A percentile compares a stretch with the other conserved stretches of the same genome.
phyloP scores from a whole-genome alignment of 768 basidiomycete species.

The Leccinum imitatum region DNA sequence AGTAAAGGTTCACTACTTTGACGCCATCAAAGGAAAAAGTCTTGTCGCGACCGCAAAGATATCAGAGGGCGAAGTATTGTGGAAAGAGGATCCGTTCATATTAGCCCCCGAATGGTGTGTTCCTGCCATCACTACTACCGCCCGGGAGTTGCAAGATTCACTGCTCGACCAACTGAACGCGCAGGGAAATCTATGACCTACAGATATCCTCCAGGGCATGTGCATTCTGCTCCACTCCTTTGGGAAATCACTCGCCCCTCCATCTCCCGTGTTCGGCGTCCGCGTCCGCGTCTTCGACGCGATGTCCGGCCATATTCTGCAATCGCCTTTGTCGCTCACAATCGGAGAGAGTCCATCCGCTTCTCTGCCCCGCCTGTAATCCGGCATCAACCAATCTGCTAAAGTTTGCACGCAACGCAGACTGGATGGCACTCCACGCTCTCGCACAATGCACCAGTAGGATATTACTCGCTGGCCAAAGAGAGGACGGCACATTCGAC shows the following conservation, averaged over 20 bases:
- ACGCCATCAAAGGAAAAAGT: conserved; percentile 76
- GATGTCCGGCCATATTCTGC: conserved; percentile 73
- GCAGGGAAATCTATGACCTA: conserved; percentile 76
- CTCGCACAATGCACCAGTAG: conserved; percentile 65
- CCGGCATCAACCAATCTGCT: conserved; percentile 63
- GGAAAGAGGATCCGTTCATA: conserved; percentile 83
- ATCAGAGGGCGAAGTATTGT: conserved; percentile 68
- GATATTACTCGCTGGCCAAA: conserved; percentile 54
- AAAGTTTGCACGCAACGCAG: conserved; percentile 52
- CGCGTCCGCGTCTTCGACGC: conserved; percentile 38
- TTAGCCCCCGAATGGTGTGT: conserved; percentile 79
- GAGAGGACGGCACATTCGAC: conserved; percentile 35
- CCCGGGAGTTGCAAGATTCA: background rate
- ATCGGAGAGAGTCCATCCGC: conserved; percentile 60
- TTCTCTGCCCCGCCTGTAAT: conserved; percentile 76
- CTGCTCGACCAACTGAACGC: conserved; percentile 1
- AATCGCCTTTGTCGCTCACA: conserved; percentile 73
- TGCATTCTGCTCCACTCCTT: conserved; percentile 68
- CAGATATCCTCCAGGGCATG: conserved; percentile 64
- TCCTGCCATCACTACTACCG: background rate
- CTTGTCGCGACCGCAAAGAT: conserved; percentile 71
- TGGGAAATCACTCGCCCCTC: conserved; percentile 43
- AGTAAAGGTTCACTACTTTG: conserved; percentile 66
- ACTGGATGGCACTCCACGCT: conserved; percentile 75
- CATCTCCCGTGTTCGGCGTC: conserved; percentile 54